A percentile compares a stretch with the other conserved stretches of the same genome.
Evolutionary conservation across 306 rosid species (phyloP).

Genomic region (Pyrus bretschneideri): DNA sequence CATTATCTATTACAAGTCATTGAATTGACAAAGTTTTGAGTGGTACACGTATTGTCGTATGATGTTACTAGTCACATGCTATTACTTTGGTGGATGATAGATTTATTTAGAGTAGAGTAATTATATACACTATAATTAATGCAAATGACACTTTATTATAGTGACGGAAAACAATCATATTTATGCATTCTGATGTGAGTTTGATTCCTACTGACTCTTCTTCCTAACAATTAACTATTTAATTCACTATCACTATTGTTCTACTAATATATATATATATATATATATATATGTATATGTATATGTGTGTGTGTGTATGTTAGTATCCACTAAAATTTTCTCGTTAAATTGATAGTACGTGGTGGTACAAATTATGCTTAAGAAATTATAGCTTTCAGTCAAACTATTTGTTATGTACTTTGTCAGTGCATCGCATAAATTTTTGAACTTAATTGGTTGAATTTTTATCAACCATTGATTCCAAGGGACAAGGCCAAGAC

Average conservation of each 20-base stretch:
- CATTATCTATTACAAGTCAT: not conserved
- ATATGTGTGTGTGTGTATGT: too few relatives aligned
- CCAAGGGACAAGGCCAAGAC: not conserved
- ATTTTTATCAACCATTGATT: not conserved
- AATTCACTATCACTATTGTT: too few relatives aligned
- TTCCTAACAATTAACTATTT: too few relatives aligned
- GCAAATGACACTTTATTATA: too few relatives aligned
- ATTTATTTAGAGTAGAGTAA: too few relatives aligned
- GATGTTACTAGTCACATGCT: not conserved
- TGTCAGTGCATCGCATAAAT: not conserved
- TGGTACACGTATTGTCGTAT: not conserved
- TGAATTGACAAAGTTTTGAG: too few relatives aligned
- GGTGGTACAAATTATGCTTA: not conserved
- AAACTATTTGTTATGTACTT: not conserved
- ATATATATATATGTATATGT: too few relatives aligned
- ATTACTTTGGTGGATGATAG: too few relatives aligned
- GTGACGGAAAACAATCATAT: rapidly evolving
- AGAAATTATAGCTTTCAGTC: not conserved
- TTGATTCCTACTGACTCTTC: rapidly evolving
- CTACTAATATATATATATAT: too few relatives aligned
- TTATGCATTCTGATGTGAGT: too few relatives aligned
- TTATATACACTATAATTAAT: too few relatives aligned
- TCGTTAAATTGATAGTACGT: constrained; percentile 6
- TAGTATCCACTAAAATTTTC: too few relatives aligned
- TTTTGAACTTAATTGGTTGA: not conserved